Evolutionary conservation across 306 rosid genomes (phyloP).

Genomic region (Sphenostylis stenocarpa): DNA sequence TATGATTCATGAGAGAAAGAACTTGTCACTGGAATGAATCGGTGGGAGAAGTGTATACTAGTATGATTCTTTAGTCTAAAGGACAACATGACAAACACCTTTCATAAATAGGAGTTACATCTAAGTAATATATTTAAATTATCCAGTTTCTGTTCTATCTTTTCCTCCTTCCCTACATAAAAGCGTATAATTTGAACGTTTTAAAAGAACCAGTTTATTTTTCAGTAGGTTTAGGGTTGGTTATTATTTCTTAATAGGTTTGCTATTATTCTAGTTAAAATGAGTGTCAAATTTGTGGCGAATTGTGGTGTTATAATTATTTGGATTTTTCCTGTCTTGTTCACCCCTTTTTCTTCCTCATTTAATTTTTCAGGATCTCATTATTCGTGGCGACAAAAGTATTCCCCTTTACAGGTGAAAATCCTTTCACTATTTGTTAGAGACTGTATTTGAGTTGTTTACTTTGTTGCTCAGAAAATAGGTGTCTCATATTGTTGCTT

Average conservation of each 20-base stretch:
- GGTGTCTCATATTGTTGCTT: conserved; percentile 40
- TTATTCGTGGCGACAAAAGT: conserved; percentile 81
- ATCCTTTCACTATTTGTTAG: conserved; percentile 18
- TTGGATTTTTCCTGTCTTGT: conserved; percentile 17
- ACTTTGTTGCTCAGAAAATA: conserved; percentile 16
- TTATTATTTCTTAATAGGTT: not conserved
- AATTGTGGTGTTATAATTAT: conserved; percentile 8
- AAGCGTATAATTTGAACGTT: not conserved
- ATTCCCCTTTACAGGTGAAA: conserved; percentile 86
- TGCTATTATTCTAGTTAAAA: not conserved
- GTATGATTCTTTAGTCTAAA: conserved; percentile 13
- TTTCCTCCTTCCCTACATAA: not conserved
- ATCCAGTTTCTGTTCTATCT: not conserved
- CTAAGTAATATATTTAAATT: not conserved
- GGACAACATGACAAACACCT: not conserved
- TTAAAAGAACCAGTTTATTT: not conserved
- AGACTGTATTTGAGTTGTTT: conserved; percentile 17
- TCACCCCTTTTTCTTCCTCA: not conserved
- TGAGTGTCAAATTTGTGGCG: conserved; percentile 6
- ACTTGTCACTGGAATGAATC: not conserved
- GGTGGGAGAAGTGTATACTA: not conserved
- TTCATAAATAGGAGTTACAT: not conserved
- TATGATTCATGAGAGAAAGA: conserved; percentile 4
- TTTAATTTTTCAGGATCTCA: conserved; percentile 65
- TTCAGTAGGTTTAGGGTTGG: not conserved